Evolutionary conservation across 139 green algal genomes (phyloP).

Genomic region (Micractinium sp.): DNA sequence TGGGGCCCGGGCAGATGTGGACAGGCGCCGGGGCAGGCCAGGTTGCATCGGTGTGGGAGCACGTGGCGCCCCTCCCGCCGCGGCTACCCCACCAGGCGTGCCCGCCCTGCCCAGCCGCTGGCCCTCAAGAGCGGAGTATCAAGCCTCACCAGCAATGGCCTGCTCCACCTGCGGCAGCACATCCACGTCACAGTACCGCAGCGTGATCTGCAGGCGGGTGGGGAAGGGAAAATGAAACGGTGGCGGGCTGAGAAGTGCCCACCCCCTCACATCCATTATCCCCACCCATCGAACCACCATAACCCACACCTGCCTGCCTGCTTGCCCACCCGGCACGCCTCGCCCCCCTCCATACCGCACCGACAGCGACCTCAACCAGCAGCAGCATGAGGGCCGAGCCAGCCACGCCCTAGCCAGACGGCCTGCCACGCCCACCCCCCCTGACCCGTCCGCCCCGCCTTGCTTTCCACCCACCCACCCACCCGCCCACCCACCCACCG

Average conservation of each 20-base stretch:
- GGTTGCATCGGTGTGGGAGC: background rate
- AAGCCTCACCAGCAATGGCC: background rate
- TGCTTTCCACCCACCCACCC: background rate
- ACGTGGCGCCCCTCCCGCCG: background rate
- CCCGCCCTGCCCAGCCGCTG: background rate
- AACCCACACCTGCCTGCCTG: too few species aligned
- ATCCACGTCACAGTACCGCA: slow-evolving; percentile 40
- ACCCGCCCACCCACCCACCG: background rate
- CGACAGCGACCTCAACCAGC: too few species aligned
- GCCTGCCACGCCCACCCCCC: background rate
- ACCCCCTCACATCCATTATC: background rate
- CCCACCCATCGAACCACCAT: background rate
- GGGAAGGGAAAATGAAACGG: background rate
- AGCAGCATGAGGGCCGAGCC: background rate
- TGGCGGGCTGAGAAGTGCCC: background rate
- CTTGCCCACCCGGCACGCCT: too few species aligned
- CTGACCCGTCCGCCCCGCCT: too few species aligned
- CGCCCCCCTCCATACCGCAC: too few species aligned
- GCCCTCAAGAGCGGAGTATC: background rate
- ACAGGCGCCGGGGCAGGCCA: background rate
- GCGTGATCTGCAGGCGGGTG: background rate
- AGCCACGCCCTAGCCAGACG: slow-evolving; percentile 20
- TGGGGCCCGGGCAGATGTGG: too few species aligned
- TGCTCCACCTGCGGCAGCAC: slow-evolving; percentile 1
- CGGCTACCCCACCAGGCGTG: background rate